Percentiles rank a stretch among this genome's conserved stretches.
Evolutionary conservation across 805 yeast species (phyloP).

Genomic region (Wickerhamiella sergipiensis): DNA sequence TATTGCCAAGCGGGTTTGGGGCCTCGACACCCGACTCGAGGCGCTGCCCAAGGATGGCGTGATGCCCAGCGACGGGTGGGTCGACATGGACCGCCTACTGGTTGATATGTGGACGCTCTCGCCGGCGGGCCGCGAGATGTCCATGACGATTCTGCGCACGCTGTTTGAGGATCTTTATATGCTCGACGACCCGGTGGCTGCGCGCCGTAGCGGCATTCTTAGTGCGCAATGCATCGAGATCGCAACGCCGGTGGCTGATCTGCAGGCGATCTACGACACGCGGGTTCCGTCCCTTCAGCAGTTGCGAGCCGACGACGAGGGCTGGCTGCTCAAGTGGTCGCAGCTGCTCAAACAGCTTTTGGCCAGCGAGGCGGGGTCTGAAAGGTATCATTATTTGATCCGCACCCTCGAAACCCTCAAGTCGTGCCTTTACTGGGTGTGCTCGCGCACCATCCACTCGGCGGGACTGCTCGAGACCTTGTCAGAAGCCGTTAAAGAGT

Average conservation of each 20-base stretch:
- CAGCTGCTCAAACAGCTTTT: slow-evolving; percentile 24
- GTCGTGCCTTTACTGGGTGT: slow-evolving; percentile 83
- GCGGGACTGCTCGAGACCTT: slow-evolving; percentile 55
- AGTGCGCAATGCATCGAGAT: slow-evolving; percentile 76
- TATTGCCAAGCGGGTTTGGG: slow-evolving; percentile 86
- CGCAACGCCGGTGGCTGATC: slow-evolving; percentile 54
- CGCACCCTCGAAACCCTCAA: slow-evolving; percentile 59
- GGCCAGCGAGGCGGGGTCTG: background rate
- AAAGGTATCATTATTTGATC: background rate
- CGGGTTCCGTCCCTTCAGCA: slow-evolving; percentile 43
- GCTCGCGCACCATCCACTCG: slow-evolving; percentile 56
- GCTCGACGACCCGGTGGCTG: slow-evolving; percentile 81
- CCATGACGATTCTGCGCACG: slow-evolving; percentile 67
- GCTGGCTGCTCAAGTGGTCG: slow-evolving; percentile 70
- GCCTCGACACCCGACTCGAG: slow-evolving; percentile 27
- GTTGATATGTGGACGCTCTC: slow-evolving; percentile 60
- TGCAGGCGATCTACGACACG: slow-evolving; percentile 49
- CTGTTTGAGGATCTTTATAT: slow-evolving; percentile 87
- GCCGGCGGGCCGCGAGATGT: slow-evolving; percentile 54
- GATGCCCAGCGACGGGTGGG: slow-evolving; percentile 50
- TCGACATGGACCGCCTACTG: slow-evolving; percentile 68
- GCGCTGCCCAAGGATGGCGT: slow-evolving; percentile 15
- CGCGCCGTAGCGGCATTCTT: slow-evolving; percentile 61
- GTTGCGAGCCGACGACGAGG: slow-evolving; percentile 59
- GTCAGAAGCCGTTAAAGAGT: slow-evolving; percentile 27